Evolutionary conservation across 441 rosid genomes (phyloP).

Genomic region (Viola pubescens): DNA sequence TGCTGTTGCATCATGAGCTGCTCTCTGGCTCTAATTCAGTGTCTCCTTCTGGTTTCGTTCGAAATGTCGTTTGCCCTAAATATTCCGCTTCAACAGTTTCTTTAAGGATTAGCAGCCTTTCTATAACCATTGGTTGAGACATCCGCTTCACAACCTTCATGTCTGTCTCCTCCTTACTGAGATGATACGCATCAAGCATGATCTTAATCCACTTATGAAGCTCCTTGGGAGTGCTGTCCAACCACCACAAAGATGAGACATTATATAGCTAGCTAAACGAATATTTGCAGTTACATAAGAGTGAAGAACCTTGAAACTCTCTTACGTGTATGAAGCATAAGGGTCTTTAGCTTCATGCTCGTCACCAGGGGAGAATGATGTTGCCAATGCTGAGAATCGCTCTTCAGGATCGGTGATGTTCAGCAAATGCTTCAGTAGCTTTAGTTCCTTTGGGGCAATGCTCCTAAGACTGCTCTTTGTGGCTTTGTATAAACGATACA

Average conservation of each 20-base stretch:
- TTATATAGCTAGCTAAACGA: not conserved
- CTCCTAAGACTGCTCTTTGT: conserved; percentile 77
- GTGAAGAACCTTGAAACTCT: conserved; percentile 13
- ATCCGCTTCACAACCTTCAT: conserved; percentile 73
- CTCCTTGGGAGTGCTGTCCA: conserved; percentile 75
- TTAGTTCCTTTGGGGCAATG: conserved; percentile 81
- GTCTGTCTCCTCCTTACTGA: conserved; percentile 75
- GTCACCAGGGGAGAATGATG: conserved; percentile 69
- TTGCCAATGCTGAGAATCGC: conserved; percentile 85
- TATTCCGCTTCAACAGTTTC: conserved; percentile 84
- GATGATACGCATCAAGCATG: conserved; percentile 78
- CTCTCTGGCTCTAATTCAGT: conserved; percentile 18
- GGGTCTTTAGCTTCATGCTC: conserved; percentile 69
- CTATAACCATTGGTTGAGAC: conserved; percentile 76
- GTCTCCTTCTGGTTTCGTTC: conserved; percentile 24
- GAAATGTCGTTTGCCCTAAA: conserved; percentile 33
- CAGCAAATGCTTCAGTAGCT: conserved; percentile 66
- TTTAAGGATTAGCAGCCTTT: conserved; percentile 72
- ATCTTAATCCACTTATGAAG: conserved; percentile 85
- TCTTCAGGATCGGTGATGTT: conserved; percentile 89
- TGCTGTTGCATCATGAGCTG: too few species aligned
- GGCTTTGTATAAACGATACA: conserved; percentile 66
- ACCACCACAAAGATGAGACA: conserved; percentile 7
- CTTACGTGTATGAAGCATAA: conserved; percentile 73
- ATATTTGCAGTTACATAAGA: not conserved